Base-by-base conservation (phyloP, 1,139 yeast genomes). In the Suhomyces maxii region DNA sequence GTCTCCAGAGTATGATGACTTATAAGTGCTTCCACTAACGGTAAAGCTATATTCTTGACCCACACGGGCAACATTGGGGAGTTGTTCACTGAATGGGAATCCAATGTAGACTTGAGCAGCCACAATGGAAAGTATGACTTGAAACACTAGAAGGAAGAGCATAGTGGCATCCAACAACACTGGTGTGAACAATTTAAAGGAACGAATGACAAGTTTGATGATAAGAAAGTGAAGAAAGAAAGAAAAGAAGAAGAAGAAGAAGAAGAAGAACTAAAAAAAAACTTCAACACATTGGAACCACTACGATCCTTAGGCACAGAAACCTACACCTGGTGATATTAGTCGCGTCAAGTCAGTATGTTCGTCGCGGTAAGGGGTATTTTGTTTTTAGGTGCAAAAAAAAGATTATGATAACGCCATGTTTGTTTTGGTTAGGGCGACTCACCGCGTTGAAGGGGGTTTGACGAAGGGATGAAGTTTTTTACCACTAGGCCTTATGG, bases 11-110 rank as follows among this genome's bases (percentile, higher is more conserved):
- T 67, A 65, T 34, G 75, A 62, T 3, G 88, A 77, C 51, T 77
- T 73, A 64, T 80, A 90, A 3, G 99, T 91, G 54, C 84, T 82
- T 48, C 77, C 71, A 42, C 91, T 84, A 46, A 93, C 69, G 37
- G 83, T 77, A 66, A 89, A 93, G n/a, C 69, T 54, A 67, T 86
- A 93, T 1, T 64, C 59, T 53, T 80, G 71, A 52, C 82, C 80
- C 13, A 82, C 79, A 48, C 96, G 76, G 5, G 96, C 97, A 10
- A 93, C 88, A 34, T 90, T 86, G 13, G 98, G 98, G 34, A 83
- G 76, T 66, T 93, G 99, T 60, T 84, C 83, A 53, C 79, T 69
- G 59, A 93, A 80, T 7, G 97, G 95, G 71, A 86, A 91, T 38
- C 91, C 90, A 49, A 82, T 77, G 52, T 79, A 78, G 37, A 73